Percentiles rank a stretch among this genome's conserved stretches.
phyloP scores from a whole-genome alignment of 305 asterid genomes.

The Ruellia speciosa region DNA sequence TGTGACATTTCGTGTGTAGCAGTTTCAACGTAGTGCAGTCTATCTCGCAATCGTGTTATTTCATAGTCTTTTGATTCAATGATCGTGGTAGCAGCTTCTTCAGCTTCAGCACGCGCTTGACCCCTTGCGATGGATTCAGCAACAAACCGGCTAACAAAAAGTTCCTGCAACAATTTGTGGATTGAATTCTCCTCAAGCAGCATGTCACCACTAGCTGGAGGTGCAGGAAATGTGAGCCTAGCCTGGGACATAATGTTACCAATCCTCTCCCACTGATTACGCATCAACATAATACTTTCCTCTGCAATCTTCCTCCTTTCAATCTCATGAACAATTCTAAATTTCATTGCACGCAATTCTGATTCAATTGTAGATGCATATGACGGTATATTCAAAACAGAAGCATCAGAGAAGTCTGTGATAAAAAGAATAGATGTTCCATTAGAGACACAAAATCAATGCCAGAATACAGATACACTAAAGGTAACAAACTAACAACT shows the following conservation, averaged over 20 bases:
- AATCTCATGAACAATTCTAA: slow-evolving; percentile 49
- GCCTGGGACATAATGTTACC: slow-evolving; percentile 43
- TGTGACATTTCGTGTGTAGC: slow-evolving; percentile 84
- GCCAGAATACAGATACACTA: too few relatives aligned
- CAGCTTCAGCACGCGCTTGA: slow-evolving; percentile 62
- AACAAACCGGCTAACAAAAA: slow-evolving; percentile 49
- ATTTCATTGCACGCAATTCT: slow-evolving; percentile 37
- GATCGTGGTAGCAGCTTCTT: slow-evolving; percentile 42
- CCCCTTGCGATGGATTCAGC: slow-evolving; percentile 65
- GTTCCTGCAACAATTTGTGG: slow-evolving; percentile 48
- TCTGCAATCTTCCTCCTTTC: slow-evolving; percentile 58
- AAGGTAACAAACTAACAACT: too few relatives aligned
- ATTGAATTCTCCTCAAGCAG: slow-evolving; percentile 29
- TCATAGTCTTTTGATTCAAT: slow-evolving; percentile 69
- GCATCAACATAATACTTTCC: slow-evolving; percentile 40
- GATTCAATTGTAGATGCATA: slow-evolving; percentile 30
- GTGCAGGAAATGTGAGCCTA: slow-evolving; percentile 57
- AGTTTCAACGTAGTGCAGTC: slow-evolving; percentile 71
- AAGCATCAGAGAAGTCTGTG: slow-evolving; percentile 59
- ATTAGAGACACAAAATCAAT: too few relatives aligned
- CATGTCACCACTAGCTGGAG: slow-evolving; percentile 32
- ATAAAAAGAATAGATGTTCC: neutral
- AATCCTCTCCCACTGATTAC: slow-evolving; percentile 58
- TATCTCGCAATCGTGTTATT: slow-evolving; percentile 54
- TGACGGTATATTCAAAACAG: slow-evolving; percentile 27